Evolutionary conservation across 169 alveolate species (phyloP).

Genomic region (Eimeria falciformis): DNA sequence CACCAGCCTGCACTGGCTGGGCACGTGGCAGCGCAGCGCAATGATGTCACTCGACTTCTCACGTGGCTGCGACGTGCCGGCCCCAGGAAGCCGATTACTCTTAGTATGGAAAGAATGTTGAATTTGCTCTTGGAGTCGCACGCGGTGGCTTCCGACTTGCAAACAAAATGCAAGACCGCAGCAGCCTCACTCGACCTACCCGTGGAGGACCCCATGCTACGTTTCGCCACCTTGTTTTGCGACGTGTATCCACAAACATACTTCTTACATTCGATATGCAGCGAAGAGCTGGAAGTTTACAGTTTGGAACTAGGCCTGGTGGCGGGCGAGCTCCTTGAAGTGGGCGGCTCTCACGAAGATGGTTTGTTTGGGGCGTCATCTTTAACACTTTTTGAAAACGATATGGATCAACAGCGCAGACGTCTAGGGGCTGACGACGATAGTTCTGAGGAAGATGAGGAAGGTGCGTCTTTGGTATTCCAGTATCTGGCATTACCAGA

Average conservation of each 20-base stretch:
- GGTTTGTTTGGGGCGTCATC: background rate
- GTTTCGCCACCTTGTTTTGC: conserved; percentile 1
- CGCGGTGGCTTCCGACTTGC: background rate
- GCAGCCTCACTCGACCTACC: background rate
- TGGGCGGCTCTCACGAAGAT: background rate
- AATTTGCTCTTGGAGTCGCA: conserved; percentile 1
- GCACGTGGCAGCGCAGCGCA: conserved; percentile 28
- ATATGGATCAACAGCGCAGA: background rate
- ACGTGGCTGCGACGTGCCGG: conserved; percentile 31
- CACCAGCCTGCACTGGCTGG: conserved; percentile 38
- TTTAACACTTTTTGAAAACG: background rate
- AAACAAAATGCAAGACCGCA: conserved; percentile 20
- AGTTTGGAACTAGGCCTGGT: conserved; percentile 2
- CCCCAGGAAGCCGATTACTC: conserved; percentile 53
- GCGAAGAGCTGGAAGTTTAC: conserved; percentile 41
- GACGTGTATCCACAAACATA: conserved; percentile 37
- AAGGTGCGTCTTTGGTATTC: no score
- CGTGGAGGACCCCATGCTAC: conserved; percentile 13
- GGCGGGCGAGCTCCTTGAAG: background rate
- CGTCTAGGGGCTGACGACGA: conserved; percentile 9
- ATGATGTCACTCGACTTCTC: conserved; percentile 23
- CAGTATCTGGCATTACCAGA: no score
- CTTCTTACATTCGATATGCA: background rate
- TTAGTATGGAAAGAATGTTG: background rate
- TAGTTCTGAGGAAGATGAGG: conserved; percentile 6